phyloP scores from a whole-genome alignment of 768 basidiomycete species.

The Rickenella mellea region DNA sequence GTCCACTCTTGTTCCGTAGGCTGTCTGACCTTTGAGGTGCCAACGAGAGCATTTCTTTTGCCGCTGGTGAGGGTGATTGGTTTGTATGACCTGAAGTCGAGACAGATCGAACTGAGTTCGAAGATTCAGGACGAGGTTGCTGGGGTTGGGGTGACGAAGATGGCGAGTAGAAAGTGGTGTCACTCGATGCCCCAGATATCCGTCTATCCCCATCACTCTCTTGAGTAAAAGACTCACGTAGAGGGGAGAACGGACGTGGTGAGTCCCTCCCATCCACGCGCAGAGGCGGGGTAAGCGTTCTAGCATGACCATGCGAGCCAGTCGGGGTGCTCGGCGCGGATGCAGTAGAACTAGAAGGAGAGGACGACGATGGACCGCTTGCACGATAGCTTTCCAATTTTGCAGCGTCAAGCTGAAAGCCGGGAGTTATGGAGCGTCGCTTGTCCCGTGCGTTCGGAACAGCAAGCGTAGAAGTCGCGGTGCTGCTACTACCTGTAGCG shows the following conservation, averaged over 20 bases:
- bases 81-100: neutral
- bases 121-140: neutral
- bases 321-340: slow-evolving; percentile 3
- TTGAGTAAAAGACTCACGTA: neutral
- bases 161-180: slow-evolving; percentile 14
- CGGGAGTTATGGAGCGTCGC: slow-evolving; percentile 49
- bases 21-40: neutral
- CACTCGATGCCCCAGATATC: slow-evolving; percentile 12
- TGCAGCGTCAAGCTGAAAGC: slow-evolving; percentile 23
- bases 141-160: neutral
- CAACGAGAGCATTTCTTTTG: neutral
- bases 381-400: neutral
- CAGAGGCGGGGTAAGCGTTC: slow-evolving; percentile 18
- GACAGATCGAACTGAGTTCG: neutral
- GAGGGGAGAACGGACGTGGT: slow-evolving; percentile 14
- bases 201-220: neutral
- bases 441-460: slow-evolving; percentile 25
- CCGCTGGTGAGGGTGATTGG: neutral
- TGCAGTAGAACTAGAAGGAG: neutral
- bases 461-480: slow-evolving; percentile 4
- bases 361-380: neutral
- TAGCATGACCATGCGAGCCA: slow-evolving; percentile 7
- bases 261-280: slow-evolving; percentile 16
- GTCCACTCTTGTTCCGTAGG: neutral
- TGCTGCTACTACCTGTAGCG: slow-evolving; percentile 12